Conservation (phyloP, 2,329 filamentous ascomycete species). For the Arachnopeziza araneosa region DNA sequence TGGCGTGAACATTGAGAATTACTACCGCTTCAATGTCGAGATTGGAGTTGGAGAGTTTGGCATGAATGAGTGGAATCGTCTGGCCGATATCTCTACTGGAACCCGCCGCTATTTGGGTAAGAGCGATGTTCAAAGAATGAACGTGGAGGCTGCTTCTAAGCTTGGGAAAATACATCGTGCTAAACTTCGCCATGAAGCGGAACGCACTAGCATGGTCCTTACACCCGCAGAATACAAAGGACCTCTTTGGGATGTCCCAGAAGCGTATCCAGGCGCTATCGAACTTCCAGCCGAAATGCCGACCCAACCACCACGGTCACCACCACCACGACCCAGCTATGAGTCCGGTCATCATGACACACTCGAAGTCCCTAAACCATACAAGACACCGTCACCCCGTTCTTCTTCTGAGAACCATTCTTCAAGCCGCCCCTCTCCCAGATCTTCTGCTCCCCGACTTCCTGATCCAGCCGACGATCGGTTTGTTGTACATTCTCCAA, state of each 20-base stretch:
- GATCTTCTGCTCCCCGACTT: conserved; percentile 30
- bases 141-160: conserved; percentile 69
- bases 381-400: conserved; percentile 30
- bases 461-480: conserved; percentile 36
- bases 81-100: conserved; percentile 92
- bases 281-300: conserved; percentile 52
- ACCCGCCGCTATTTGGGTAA: conserved; percentile 78
- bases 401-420: conserved; percentile 30
- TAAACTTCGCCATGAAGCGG: conserved; percentile 38
- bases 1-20: conserved; percentile 80
- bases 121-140: conserved; percentile 69
- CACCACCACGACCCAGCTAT: conserved; percentile 29
- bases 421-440: conserved; percentile 22
- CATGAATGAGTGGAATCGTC: conserved; percentile 95
- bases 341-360: conserved; percentile 28
- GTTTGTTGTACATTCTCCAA: conserved; percentile 50
- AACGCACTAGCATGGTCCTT: neutral
- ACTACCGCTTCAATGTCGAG: conserved; percentile 95
- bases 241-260: conserved; percentile 29
- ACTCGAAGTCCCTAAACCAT: conserved; percentile 20
- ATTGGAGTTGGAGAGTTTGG: conserved; percentile 94
- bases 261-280: conserved; percentile 37
- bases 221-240: conserved; percentile 1
- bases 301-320: conserved; percentile 12
- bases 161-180: conserved; percentile 78